Conservation (phyloP, 495 filamentous ascomycete species). For the Darksidea phi region DNA sequence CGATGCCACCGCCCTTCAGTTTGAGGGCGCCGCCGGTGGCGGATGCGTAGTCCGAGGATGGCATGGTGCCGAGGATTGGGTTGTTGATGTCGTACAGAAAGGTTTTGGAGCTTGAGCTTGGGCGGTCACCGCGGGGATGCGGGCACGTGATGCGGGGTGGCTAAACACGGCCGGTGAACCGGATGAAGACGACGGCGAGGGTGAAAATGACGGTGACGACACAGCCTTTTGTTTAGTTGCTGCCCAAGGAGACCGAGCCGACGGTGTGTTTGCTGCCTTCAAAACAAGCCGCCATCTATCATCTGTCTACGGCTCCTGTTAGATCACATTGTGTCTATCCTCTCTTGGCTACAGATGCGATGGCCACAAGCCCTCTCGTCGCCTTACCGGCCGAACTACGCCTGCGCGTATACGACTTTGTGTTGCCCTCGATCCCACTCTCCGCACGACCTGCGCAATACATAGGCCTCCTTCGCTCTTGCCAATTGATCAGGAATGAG, state of each 20-base stretch:
- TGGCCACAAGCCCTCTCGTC: not conserved
- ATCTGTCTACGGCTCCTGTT: not conserved
- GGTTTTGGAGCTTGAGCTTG: not conserved
- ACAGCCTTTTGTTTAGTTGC: too few relatives aligned
- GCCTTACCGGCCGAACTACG: slow-evolving; percentile 7
- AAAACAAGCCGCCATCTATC: not conserved
- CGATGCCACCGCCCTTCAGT: slow-evolving; percentile 69
- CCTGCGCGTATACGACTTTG: not conserved
- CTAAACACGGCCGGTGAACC: not conserved
- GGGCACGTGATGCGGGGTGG: not conserved
- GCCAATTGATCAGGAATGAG: not conserved
- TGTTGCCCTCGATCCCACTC: not conserved
- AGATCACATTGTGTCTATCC: not conserved
- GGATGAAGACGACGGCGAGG: too few relatives aligned
- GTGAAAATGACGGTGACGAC: too few relatives aligned
- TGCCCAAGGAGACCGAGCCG: too few relatives aligned
- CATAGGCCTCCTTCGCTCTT: slow-evolving; percentile 5
- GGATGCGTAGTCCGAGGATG: slow-evolving; percentile 68
- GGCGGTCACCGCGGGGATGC: not conserved
- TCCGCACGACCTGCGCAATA: not conserved
- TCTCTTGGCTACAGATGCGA: too few relatives aligned
- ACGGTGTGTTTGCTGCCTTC: not conserved
- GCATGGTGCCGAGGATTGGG: slow-evolving; percentile 56
- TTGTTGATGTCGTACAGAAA: too few relatives aligned
- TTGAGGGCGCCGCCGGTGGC: slow-evolving; percentile 66